These are phyloP conservation scores for Boletus sp. DNA, from an alignment of 768 basidiomycete species.

Conservation along the genomic window DNA sequence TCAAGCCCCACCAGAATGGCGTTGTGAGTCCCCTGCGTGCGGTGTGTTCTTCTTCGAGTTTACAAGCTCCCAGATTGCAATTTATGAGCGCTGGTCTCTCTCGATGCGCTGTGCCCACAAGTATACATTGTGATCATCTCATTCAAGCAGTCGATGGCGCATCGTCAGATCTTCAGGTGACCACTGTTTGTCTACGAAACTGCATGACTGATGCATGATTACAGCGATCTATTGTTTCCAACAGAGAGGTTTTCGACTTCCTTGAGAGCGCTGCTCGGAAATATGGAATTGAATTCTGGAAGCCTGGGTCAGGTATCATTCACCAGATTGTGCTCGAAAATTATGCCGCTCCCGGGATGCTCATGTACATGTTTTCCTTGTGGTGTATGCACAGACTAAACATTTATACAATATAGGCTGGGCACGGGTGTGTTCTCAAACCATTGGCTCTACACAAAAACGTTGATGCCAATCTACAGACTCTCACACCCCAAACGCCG, in stretches of 20 bases:
- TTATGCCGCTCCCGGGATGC: conserved; percentile 92
- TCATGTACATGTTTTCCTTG: conserved; percentile 57
- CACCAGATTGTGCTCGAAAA: conserved; percentile 99
- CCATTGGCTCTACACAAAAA: not conserved
- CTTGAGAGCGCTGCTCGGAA: conserved; percentile 86
- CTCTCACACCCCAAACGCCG: conserved; percentile 97
- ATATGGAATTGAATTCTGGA: conserved; percentile 98
- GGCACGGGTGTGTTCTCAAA: conserved; percentile 61
- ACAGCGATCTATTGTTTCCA: conserved; percentile 79
- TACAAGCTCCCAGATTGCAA: conserved; percentile 59
- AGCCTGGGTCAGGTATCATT: conserved; percentile 86
- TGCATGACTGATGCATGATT: not conserved
- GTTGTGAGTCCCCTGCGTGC: conserved; percentile 44
- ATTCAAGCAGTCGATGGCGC: conserved; percentile 94
- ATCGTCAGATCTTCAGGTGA: conserved; percentile 76
- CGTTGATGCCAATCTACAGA: conserved; percentile 44
- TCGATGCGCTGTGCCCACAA: conserved; percentile 79
- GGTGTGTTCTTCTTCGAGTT: conserved; percentile 2
- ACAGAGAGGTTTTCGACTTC: conserved; percentile 98
- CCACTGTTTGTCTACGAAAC: not conserved
- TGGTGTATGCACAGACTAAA: not conserved
- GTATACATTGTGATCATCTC: conserved; percentile 97
- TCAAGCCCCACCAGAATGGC: conserved; percentile 63
- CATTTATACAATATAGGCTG: conserved; percentile 47
- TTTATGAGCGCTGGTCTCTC: conserved; percentile 96